Evolutionary conservation across 1,284 basidiomycete species (phyloP), one percentile per base, ranked within the genome.

Genomic region (Microbotryum saponariae): DNA sequence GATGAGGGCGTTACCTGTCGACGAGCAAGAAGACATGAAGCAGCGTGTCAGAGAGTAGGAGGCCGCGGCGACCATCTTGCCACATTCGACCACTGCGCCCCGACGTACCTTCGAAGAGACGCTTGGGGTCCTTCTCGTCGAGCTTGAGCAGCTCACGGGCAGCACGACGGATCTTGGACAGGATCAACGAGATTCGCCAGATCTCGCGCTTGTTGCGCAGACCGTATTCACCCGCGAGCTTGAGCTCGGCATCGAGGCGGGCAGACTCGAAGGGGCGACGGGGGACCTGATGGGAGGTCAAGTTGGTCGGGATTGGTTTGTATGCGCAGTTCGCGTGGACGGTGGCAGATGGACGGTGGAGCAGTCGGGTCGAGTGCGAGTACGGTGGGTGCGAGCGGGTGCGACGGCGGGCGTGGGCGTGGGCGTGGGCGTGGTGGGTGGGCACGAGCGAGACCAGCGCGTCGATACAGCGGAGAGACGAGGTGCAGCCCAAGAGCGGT

Each of bases 131-230:
- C 80, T 99, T 98, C 80, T 88, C 89, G 75, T 98, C 94, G 80
- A 99, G 91, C 84, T 98, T 98, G 79, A 98, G 88, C 70, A 98
- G 88, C 82, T 98, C 94, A 89, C 94, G 94, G 71, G 94, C 96
- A 67, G 94, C 96, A 88, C 96, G 92, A 83, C 94, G 93, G 78
- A 98, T 98, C 85, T 99, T 97, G 76, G 96, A 98, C 65, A 99
- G 87, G 76, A 86, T 86, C 75, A 98, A 87, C 77, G 92, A 87
- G 79, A 99, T 97, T 76, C 96, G 90, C 94, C 94, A 98, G 82
- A 98, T 97, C 83, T 99, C 94, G 76, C 91, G 89, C 85, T 99
- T 99, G 89, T 97, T 98, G 54, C 54, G 54, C n/a, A 50, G 90
- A 80, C 94, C 94, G 83, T 94, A 98, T 83, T 99, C 96, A 80